Conservation (phyloP, 768 basidiomycete species). For the Asterophora parasitica region DNA sequence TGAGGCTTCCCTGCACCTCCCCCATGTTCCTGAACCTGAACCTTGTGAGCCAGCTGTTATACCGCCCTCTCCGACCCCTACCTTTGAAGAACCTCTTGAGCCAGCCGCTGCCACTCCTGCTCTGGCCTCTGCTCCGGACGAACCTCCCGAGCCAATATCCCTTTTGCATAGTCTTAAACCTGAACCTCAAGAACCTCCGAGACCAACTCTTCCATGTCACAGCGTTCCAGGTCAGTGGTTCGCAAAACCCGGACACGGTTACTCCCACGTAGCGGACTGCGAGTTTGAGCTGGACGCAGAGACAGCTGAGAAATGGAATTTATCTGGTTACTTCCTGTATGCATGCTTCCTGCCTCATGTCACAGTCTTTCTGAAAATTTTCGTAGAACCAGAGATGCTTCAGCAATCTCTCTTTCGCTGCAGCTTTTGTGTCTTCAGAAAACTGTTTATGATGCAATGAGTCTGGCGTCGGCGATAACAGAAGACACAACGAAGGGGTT, state of each 20-base stretch:
- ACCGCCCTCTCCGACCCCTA: too few relatives aligned
- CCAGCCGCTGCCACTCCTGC: not conserved
- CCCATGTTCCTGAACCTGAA: too few relatives aligned
- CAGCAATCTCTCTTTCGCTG: conserved; percentile 22
- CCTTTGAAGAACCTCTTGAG: too few relatives aligned
- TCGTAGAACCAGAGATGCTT: not conserved
- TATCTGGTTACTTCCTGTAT: conserved; percentile 17
- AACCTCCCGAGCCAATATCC: too few relatives aligned
- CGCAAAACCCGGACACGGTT: conserved; percentile 25
- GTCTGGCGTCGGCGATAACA: conserved; percentile 14
- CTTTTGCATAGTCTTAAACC: not conserved
- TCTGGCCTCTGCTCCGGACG: not conserved
- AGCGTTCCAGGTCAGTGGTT: conserved; percentile 41
- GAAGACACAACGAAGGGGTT: conserved; percentile 23
- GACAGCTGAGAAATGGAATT: conserved; percentile 30
- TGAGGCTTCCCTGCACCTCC: too few relatives aligned
- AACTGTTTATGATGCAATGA: conserved; percentile 13
- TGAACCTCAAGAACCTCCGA: not conserved
- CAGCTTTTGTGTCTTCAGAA: conserved; percentile 31
- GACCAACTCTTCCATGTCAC: conserved; percentile 21
- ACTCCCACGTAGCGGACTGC: conserved; percentile 30
- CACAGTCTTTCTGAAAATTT: not conserved
- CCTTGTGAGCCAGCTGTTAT: too few relatives aligned
- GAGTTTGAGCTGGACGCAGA: conserved; percentile 32
- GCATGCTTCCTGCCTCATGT: conserved; percentile 1